phyloP scores from a whole-genome alignment of 2,329 filamentous ascomycete genomes.

The Fusarium sp. region DNA sequence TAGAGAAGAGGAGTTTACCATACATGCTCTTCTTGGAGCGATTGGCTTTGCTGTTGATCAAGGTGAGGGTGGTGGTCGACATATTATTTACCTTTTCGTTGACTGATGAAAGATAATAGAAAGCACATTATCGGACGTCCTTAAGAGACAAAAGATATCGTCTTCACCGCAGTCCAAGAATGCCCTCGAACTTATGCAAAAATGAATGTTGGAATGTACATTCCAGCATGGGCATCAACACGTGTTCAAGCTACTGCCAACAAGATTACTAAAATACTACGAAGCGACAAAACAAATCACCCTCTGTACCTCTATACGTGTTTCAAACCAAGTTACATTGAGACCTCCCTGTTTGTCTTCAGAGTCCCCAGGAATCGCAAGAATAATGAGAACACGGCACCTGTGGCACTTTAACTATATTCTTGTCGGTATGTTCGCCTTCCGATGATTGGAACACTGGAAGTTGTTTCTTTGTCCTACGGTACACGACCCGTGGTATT shows the following conservation, averaged over 20 bases:
- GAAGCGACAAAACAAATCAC: accelerated
- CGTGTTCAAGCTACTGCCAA: accelerated
- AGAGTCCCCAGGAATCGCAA: too few species aligned
- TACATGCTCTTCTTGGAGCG: neutral
- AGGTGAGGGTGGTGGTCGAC: neutral
- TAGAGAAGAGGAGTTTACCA: neutral
- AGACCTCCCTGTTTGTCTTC: too few species aligned
- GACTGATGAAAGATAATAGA: neutral
- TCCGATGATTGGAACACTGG: too few species aligned
- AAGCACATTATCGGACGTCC: accelerated
- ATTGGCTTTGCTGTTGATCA: neutral
- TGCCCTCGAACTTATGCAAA: neutral
- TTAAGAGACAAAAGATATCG: accelerated
- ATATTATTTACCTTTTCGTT: neutral
- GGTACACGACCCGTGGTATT: too few species aligned
- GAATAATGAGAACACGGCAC: too few species aligned
- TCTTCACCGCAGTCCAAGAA: neutral
- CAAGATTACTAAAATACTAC: neutral
- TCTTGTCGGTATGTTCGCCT: too few species aligned
- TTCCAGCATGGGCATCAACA: neutral
- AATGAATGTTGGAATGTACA: neutral
- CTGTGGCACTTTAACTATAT: too few species aligned
- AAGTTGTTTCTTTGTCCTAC: too few species aligned
- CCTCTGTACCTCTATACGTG: accelerated
- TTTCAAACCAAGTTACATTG: too few species aligned